Evolutionary conservation across 352 stramenopile genomes (phyloP).

Genomic region (Phytophthora chlamydospora): DNA sequence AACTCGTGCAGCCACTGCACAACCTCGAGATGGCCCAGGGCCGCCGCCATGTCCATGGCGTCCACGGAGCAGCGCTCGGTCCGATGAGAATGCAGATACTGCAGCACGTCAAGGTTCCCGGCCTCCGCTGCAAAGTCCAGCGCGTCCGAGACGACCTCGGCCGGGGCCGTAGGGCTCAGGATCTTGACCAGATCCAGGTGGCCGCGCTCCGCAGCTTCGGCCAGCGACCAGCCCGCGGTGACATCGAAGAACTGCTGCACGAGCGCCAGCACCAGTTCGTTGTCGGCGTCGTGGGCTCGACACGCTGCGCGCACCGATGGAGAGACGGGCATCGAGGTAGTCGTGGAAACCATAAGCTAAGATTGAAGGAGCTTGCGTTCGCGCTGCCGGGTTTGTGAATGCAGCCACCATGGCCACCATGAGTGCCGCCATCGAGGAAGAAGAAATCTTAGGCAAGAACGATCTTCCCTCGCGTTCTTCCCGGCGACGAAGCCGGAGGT

Average conservation of each 20-base stretch:
- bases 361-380: too few species aligned
- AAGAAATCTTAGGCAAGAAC: conserved; percentile 10
- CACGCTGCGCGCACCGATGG: conserved; percentile 50
- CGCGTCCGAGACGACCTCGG: conserved; percentile 1
- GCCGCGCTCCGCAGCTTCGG: conserved; percentile 44
- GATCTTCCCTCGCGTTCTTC: conserved; percentile 1
- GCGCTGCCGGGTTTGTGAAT: conserved; percentile 17
- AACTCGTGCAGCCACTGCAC: conserved; percentile 43
- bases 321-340: conserved; percentile 19
- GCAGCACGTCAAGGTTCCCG: conserved; percentile 34
- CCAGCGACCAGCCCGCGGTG: conserved; percentile 43
- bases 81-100: conserved; percentile 41
- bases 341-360: too few species aligned
- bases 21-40: conserved; percentile 32
- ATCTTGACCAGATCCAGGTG: conserved; percentile 42
- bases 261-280: conserved; percentile 37
- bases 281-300: conserved; percentile 30
- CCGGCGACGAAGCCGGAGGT: background rate
- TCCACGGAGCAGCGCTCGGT: conserved; percentile 33
- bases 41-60: conserved; percentile 43
- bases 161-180: conserved; percentile 21
- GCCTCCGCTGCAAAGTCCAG: conserved; percentile 38
- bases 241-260: conserved; percentile 53
- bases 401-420: too few species aligned
- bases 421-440: background rate